Base-by-base conservation (phyloP, 2,329 filamentous ascomycete species). In the Ophiostoma sp. region DNA sequence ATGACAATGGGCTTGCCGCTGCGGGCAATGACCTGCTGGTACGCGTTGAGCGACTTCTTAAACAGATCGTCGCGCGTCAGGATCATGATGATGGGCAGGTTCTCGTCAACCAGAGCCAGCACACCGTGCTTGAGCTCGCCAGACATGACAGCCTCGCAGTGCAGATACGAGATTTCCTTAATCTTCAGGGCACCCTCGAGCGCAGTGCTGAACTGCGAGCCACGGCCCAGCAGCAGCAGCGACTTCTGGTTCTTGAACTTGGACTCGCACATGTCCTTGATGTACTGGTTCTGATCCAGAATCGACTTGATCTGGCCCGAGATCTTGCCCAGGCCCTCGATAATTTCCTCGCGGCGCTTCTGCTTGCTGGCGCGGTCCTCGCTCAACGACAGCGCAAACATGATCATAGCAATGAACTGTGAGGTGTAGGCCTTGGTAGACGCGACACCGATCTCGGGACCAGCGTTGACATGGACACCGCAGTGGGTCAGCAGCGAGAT, bases 61-160 rank as follows among this genome's bases (percentile, higher is more conserved):
- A 99, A 99, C 76, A 99, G 89, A 75, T 93, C 86, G 78, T 99
- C 95, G 70, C 95, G 91, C 67, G 95, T 99, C 71, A 99, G 85
- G 76, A 99, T 98, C 95, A 99, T 99, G 81, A 99, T 97, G 79
- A 99, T 99, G 71, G 95, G 95, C 49, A 99, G 87, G 81, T 97
- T 94, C 86, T 99, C 95, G 76, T 99, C 95, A 70, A 99, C 95
- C 72, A 99, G 86, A 67, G 95, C 95, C 77, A 99, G 84, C 66
- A 99, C 95, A 84, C 95, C 95, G 80, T 99, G 95, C 87, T 99
- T 99, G 75, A 99, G 87, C 83, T 99, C 95, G 81, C 95, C 95
- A 72, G 95, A 98, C 95, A 99, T 99, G 84, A 99, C 95, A 75
- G 95, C 95, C 83, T 99, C 95, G 81, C 95, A 99, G 81, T 99